Evolutionary conservation across 2,329 filamentous ascomycete species (phyloP).

Genomic region (Thermoascus crustaceus): DNA sequence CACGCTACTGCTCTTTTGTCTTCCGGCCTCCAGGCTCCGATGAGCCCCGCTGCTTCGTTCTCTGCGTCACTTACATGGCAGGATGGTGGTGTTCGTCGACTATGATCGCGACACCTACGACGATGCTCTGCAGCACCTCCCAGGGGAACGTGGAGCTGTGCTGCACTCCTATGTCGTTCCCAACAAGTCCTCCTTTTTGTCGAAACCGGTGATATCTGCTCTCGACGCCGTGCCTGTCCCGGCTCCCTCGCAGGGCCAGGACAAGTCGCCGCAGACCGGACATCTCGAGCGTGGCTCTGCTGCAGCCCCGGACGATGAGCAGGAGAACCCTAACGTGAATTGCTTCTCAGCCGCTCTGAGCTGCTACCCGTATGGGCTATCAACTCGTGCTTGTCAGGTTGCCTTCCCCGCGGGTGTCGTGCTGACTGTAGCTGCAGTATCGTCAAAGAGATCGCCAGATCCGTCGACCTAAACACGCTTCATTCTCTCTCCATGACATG

Average conservation of each 20-base stretch:
- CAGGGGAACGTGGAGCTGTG: conserved; percentile 9
- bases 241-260: too few relatives aligned
- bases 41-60: conserved; percentile 5
- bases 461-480: conserved; percentile 79
- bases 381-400: conserved; percentile 8
- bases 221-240: conserved; percentile 15
- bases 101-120: conserved; percentile 32
- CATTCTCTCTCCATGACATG: conserved; percentile 77
- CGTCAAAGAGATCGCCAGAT: conserved; percentile 63
- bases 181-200: conserved; percentile 11
- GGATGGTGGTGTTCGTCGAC: conserved; percentile 43
- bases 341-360: conserved; percentile 36
- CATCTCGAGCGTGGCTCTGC: too few relatives aligned
- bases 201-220: conserved; percentile 5
- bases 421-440: conserved; percentile 49
- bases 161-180: conserved; percentile 13
- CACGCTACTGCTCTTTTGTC: background rate
- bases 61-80: conserved; percentile 16
- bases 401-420: conserved; percentile 3
- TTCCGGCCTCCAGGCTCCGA: conserved; percentile 9
- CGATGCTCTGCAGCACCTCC: conserved; percentile 15
- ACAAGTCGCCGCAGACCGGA: too few relatives aligned
- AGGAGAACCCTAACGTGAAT: conserved; percentile 20
- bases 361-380: conserved; percentile 40
- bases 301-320: conserved; percentile 6